phyloP scores from a whole-genome alignment of 2,329 filamentous ascomycete genomes.

The Penicillium sp. region DNA sequence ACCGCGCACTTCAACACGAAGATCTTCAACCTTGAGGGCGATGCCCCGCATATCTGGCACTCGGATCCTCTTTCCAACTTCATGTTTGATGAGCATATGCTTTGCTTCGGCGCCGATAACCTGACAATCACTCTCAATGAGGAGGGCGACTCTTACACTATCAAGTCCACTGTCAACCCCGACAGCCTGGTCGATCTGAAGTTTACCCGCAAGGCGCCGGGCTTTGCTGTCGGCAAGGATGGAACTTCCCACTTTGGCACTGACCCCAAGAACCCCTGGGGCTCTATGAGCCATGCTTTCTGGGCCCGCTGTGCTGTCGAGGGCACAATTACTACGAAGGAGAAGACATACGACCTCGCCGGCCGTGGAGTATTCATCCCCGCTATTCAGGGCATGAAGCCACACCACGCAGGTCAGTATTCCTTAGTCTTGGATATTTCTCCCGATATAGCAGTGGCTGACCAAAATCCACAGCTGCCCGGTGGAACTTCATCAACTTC shows the following conservation, averaged over 20 bases:
- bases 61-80: constrained; percentile 74
- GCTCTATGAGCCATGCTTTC: constrained; percentile 85
- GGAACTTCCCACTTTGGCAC: constrained; percentile 84
- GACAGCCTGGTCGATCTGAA: constrained; percentile 81
- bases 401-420: constrained; percentile 84
- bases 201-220: constrained; percentile 70
- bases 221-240: constrained; percentile 79
- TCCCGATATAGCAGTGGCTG: no score
- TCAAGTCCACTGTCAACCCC: constrained; percentile 86
- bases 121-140: constrained; percentile 81
- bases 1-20: constrained; percentile 95
- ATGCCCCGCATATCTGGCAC: constrained; percentile 76
- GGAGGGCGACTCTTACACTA: constrained; percentile 75
- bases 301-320: constrained; percentile 84
- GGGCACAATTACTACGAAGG: constrained; percentile 78
- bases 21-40: constrained; percentile 73
- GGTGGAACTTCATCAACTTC: constrained; percentile 93
- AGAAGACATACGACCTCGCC: constrained; percentile 76
- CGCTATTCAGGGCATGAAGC: constrained; percentile 97
- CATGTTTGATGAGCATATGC: constrained; percentile 80
- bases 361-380: constrained; percentile 77
- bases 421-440: no score
- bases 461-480: constrained; percentile 67
- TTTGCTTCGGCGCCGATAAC: constrained; percentile 80
- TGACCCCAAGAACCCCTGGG: constrained; percentile 83